Evolutionary conservation across 805 yeast genomes (phyloP).

Genomic region (Cyberlindnera veronae): DNA sequence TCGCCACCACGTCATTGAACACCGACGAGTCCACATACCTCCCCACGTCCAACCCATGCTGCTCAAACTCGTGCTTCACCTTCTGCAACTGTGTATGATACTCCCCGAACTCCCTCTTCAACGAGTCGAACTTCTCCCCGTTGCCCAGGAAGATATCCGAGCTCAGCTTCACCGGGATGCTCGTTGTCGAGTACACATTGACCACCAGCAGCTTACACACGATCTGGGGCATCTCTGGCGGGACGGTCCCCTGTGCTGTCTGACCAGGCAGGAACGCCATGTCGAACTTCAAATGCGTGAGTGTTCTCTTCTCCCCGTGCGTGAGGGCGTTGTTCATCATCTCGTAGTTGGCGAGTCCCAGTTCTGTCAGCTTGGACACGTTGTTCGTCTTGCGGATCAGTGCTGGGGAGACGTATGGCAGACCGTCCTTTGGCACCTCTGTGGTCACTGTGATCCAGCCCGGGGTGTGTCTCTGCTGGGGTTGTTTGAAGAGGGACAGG

Average conservation of each 20-base stretch:
- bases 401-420: conserved; percentile 37
- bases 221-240: conserved; percentile 31
- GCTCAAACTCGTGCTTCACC: conserved; percentile 16
- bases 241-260: conserved; percentile 22
- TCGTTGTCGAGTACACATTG: conserved; percentile 32
- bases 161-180: conserved; percentile 42
- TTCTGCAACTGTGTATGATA: conserved; percentile 15
- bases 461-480: conserved; percentile 10
- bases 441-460: conserved; percentile 33
- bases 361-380: conserved; percentile 30
- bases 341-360: conserved; percentile 35
- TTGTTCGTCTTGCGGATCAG: conserved; percentile 35
- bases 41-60: conserved; percentile 3
- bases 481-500: conserved; percentile 2
- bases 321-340: conserved; percentile 27
- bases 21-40: conserved; percentile 15
- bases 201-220: conserved; percentile 32
- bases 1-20: conserved; percentile 19
- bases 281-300: conserved; percentile 29
- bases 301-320: conserved; percentile 27
- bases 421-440: conserved; percentile 31
- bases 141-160: conserved; percentile 28
- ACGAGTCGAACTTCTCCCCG: conserved; percentile 18
- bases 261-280: conserved; percentile 28
- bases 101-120: conserved; percentile 25